Evolutionary conservation across 306 rosid genomes (phyloP).

Genomic region (Castanopsis chinensis): DNA sequence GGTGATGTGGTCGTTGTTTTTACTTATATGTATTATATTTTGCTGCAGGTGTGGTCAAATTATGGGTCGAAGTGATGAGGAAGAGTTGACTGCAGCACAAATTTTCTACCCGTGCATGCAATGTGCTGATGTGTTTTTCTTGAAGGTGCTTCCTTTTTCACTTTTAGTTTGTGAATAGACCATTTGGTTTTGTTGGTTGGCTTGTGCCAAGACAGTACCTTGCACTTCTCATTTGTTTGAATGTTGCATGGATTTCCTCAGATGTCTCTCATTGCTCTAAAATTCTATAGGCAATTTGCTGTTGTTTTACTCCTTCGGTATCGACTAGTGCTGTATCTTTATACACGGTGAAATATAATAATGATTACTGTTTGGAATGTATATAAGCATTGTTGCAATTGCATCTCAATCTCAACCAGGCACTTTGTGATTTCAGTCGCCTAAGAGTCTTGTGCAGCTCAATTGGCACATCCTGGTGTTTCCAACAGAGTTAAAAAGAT

Average conservation of each 20-base stretch:
- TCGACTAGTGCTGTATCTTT: not conserved
- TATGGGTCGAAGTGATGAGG: constrained; percentile 78
- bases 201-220: not conserved
- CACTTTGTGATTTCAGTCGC: not conserved
- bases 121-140: constrained; percentile 91
- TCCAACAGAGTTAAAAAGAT: too few relatives aligned
- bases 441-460: too few relatives aligned
- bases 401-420: not conserved
- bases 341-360: not conserved
- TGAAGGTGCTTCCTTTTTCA: constrained; percentile 47
- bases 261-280: not conserved
- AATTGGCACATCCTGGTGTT: too few relatives aligned
- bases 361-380: not conserved
- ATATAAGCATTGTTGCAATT: not conserved
- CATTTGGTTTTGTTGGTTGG: not conserved
- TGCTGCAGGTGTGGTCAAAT: constrained; percentile 74
- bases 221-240: not conserved
- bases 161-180: not conserved
- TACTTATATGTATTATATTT: not conserved
- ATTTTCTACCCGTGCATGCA: constrained; percentile 95
- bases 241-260: not conserved
- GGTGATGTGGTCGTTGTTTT: not conserved
- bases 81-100: constrained; percentile 80
- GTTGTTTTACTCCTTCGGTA: not conserved
- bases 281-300: not conserved